phyloP scores from a whole-genome alignment of 2,329 filamentous ascomycete species.

The Macrophomina phaseolina region DNA sequence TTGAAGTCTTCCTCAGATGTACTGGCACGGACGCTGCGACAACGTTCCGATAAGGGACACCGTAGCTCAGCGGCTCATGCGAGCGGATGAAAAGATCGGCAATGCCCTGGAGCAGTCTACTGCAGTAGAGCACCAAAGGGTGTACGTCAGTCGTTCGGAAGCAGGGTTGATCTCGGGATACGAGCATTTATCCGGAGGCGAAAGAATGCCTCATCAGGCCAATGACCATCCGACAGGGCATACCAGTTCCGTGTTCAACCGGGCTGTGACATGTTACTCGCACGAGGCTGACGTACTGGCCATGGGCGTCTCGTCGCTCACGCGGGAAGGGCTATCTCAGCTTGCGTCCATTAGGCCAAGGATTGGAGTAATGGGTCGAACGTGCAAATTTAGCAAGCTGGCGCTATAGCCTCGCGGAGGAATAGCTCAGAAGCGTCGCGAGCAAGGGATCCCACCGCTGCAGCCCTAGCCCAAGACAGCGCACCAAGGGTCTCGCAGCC shows the following conservation, averaged over 20 bases:
- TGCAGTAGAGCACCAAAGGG: neutral
- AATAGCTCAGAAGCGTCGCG: neutral
- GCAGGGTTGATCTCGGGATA: conserved; percentile 5
- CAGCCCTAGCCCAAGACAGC: neutral
- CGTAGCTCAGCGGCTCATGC: neutral
- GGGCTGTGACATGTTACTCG: neutral
- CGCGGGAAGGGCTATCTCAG: too few species aligned
- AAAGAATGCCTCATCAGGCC: neutral
- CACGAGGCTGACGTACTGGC: neutral
- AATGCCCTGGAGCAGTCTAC: neutral
- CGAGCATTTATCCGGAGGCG: conserved; percentile 8
- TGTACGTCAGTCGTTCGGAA: neutral
- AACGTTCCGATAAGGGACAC: too few species aligned
- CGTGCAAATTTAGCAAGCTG: neutral
- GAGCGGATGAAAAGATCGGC: neutral
- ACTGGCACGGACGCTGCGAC: too few species aligned
- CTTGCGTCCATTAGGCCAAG: too few species aligned
- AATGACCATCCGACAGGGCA: neutral
- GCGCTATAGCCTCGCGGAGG: neutral
- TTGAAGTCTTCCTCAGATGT: too few species aligned
- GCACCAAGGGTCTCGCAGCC: conserved; percentile 5
- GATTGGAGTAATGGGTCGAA: neutral
- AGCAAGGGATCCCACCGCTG: conserved; percentile 10
- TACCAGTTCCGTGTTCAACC: neutral
- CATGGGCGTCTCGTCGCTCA: neutral